phyloP scores from a whole-genome alignment of 2,329 filamentous ascomycete species.

The Dothiorella sarmentorum region DNA sequence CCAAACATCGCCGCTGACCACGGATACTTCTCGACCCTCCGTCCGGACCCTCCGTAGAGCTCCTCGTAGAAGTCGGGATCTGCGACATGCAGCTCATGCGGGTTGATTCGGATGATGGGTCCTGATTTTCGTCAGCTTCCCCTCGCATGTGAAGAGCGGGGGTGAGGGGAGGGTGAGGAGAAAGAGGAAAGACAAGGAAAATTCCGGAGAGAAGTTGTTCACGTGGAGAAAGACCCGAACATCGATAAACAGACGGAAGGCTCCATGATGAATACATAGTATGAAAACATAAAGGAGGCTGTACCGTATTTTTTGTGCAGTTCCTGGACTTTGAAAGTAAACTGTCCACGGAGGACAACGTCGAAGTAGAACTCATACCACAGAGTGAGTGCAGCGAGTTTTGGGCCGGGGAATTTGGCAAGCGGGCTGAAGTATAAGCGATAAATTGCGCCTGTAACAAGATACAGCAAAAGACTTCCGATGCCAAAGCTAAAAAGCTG shows the following conservation, averaged over 20 bases:
- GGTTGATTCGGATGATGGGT: slow-evolving; percentile 34
- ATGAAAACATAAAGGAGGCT: not conserved
- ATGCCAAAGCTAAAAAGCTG: not conserved
- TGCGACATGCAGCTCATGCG: slow-evolving; percentile 29
- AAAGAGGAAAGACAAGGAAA: slow-evolving; percentile 1
- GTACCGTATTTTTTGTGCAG: slow-evolving; percentile 26
- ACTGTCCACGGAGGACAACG: slow-evolving; percentile 23
- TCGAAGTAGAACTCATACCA: slow-evolving; percentile 29
- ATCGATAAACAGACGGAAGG: not conserved
- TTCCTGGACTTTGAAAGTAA: slow-evolving; percentile 24
- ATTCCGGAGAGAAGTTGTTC: not conserved
- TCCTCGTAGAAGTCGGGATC: slow-evolving; percentile 28
- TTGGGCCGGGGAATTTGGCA: slow-evolving; percentile 25
- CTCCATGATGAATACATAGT: not conserved
- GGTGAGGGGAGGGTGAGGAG: not conserved
- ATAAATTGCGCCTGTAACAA: slow-evolving; percentile 19
- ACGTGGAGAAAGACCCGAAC: not conserved
- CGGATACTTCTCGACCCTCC: slow-evolving; percentile 20
- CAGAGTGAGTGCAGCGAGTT: slow-evolving; percentile 27
- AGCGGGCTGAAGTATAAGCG: slow-evolving; percentile 25
- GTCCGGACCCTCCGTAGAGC: slow-evolving; percentile 1
- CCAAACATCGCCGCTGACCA: slow-evolving; percentile 23
- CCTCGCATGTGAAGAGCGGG: not conserved
- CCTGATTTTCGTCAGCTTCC: slow-evolving; percentile 16
- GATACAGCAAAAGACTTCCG: not conserved